Base-by-base conservation (phyloP, 1,139 yeast species). In the Saccharomyces hybrid region DNA sequence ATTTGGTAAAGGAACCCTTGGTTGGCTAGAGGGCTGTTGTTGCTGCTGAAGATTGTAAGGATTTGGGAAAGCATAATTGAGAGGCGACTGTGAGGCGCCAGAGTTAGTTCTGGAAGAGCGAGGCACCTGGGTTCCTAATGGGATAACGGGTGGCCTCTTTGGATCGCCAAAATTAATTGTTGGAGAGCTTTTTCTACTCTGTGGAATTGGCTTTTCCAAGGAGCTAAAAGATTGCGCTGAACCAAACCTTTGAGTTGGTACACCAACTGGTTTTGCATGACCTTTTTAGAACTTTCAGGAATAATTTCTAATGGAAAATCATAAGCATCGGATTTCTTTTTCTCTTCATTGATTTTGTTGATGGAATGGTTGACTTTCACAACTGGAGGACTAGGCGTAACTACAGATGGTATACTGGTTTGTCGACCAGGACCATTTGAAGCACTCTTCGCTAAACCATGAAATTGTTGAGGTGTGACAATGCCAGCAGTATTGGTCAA, bases 261-360 rank as follows among this genome's bases (percentile, higher is more conserved):
- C 63, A 31, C 64, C 66, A 16, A 70, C 71, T 2, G 75, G 70
- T 56, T 67, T 72, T 3, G 72, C 70, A 24, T 75, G 69, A 1
- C 64, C 48, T 71, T 75, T 41, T 74, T 75, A 1, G 78, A 74
- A 48, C 60, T 59, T 9, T 59, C 54, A 1, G 62, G 56, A 28
- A 87, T 73, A 52, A 88, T 70, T 53, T 78, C 83, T 44, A 78
- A 73, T 1, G 96, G 96, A 62, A 88, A 83, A 66, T 88, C 96
- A 65, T 87, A 88, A 0, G 89, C 88, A 71, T 84, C 88, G 16
- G 84, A 79, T 63, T 81, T 83, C 63, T 78, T 78, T 66, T 83
- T 83, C 26, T 75, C 75, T 26, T 70, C 70, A 49, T 75, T 76
- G 14, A 81, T 66, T 53, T 72, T 73, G 55, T 69, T 59, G 9